Conservation (phyloP, 2,329 filamentous ascomycete genomes). For the Mariannaea elegans region DNA sequence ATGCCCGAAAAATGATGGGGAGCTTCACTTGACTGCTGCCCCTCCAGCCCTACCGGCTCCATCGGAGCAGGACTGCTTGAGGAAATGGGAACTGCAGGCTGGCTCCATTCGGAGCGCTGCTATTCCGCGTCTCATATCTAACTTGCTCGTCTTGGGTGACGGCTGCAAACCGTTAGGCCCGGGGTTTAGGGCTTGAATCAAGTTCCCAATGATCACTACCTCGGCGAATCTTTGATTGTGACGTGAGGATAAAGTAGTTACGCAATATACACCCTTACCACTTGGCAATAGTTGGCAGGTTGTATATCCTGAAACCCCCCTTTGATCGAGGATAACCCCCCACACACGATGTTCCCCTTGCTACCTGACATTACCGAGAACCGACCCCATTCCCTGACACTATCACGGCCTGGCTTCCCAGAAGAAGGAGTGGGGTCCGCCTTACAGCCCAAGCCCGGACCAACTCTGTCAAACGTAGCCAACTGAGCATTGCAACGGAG, state of each 20-base stretch:
- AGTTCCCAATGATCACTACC: too few relatives aligned
- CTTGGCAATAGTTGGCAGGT: neutral
- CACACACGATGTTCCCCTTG: conserved; percentile 12
- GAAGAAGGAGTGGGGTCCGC: conserved; percentile 40
- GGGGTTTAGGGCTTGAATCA: neutral
- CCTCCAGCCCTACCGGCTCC: conserved; percentile 26
- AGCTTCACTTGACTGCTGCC: neutral
- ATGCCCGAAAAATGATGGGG: neutral
- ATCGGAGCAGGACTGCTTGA: conserved; percentile 14
- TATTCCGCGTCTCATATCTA: conserved; percentile 14
- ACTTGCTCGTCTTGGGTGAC: neutral
- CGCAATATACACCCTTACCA: neutral
- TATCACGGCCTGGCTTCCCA: conserved; percentile 28
- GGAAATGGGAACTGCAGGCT: conserved; percentile 1
- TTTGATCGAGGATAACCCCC: conserved; percentile 19
- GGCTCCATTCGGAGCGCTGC: conserved; percentile 6
- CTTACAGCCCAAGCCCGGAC: conserved; percentile 3
- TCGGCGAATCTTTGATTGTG: too few relatives aligned
- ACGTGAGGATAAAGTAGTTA: neutral
- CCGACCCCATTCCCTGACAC: conserved; percentile 10
- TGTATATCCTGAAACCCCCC: conserved; percentile 13
- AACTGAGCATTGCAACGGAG: conserved; percentile 34
- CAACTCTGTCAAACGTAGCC: neutral
- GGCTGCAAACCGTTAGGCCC: neutral
- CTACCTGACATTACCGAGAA: neutral